Base-by-base conservation (phyloP, 441 rosid species). In the Iberis amara region DNA sequence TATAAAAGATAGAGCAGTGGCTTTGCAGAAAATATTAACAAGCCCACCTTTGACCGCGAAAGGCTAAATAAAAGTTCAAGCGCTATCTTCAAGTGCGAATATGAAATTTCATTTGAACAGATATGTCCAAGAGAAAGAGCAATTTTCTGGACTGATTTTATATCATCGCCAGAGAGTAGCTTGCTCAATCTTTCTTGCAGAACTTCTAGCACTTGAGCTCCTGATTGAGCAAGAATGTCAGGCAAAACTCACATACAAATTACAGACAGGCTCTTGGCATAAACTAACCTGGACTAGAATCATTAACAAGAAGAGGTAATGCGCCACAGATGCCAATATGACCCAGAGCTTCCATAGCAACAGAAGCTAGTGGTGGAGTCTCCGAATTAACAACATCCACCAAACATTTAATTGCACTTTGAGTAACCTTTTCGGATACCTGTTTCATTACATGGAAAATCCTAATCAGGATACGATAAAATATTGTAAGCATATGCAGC, bases 271-370 rank as follows among this genome's bases (percentile, higher is more conserved):
- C 47, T 43, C 30, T 37, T 55, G 66, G 38, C 15, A 44, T 54
- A 62, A 61, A 56, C 64, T 57, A 65, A 92, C 99, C 99, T 73
- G 90, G 61, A 71, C 70, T 45, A 68, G 83, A 78, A 61, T 73
- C 70, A 63, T 65, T 47, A 55, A 65, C 55, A 69, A 82, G 73
- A 48, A 70, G 75, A 65, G 96, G 88, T 69, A 92, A 75, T 54
- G 82, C 68, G 8, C 67, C 75, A 61, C 85, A 73, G 35, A 92
- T 58, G 43, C 96, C 99, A 68, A 89, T 82, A 73, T 92, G 99
- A 48, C 99, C 99, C 48, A 92, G 71, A 47, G 95, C 94, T 86
- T 92, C 83, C 94, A 92, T 86, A 47, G 96, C 94, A 70, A 81
- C 76, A 52, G 96, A 88, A 41, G 96, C 89, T 69, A 92, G 69